Evolutionary conservation across 306 rosid species (phyloP), one percentile per base, ranked within the genome.

Genomic region (Argentina anserina): DNA sequence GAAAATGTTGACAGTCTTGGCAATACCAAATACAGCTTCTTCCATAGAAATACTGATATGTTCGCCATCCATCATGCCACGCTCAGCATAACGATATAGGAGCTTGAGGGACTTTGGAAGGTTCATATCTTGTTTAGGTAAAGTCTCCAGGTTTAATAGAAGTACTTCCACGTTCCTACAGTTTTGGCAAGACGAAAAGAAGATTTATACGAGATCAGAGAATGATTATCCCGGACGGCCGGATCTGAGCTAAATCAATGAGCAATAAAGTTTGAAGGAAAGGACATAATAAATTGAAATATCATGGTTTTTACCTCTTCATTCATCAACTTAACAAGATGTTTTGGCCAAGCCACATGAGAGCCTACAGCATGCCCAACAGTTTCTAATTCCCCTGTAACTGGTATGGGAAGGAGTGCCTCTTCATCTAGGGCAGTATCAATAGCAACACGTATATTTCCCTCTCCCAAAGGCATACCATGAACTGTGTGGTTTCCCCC

Each of bases 71-170:
- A 11, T 50, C 73, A 47, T 47, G 42, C 60, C 73, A 12, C 45
- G n/a, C 43, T 69, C 73, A 9, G 73, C 73, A 47, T 69, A 47
- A 47, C 73, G 73, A 9, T 69, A 49, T 18, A 69, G 31, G 18
- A 47, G 61, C 73, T 49, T 69, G 31, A 69, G 61, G 61, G 73
- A 31, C 43, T 69, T 69, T 6, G 73, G 73, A 42, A 69, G 45
- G 61, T 31, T 46, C 73, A 69, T 13, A 13, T 47, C 73, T 69
- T 69, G 43, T 47, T 69, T 69, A 10, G 60, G 61, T 47, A 47
- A 14, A 28, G n/a, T 45, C 73, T 47, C 0, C 13, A 47, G 61
- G 40, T 15, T 67, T 28, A 3, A 3, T 20, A 15, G 58, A 49
- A 17, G 41, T 42, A 1, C 31, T 47, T 33, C 73, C 45, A 33